Conservation (phyloP, 306 rosid genomes). For the Oemleria cerasiformis region DNA sequence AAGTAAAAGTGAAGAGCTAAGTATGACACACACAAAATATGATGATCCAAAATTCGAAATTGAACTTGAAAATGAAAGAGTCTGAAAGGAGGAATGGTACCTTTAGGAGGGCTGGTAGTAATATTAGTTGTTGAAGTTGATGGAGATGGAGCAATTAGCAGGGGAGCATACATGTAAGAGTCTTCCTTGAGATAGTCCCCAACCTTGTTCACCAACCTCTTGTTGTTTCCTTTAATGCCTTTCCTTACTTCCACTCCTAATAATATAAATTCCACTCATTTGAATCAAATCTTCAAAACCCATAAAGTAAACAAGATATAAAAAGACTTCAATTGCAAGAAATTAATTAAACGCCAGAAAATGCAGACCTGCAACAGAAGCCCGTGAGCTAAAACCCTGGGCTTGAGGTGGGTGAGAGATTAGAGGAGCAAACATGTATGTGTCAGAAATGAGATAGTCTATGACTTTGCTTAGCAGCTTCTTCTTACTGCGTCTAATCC, state of each 20-base stretch:
- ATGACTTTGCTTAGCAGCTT: slow-evolving; percentile 32
- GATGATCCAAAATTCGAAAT: background rate
- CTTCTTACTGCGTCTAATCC: slow-evolving; percentile 34
- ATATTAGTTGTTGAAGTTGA: background rate
- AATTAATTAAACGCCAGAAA: background rate
- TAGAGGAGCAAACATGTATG: slow-evolving; percentile 62
- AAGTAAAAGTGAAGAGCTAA: too few relatives aligned
- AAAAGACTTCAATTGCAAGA: background rate
- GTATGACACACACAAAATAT: background rate
- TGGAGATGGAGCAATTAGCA: slow-evolving; percentile 33
- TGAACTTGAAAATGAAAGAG: background rate
- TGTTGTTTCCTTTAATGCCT: slow-evolving; percentile 27
- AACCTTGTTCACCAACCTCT: slow-evolving; percentile 32
- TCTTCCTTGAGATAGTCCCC: slow-evolving; percentile 55
- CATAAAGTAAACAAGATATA: background rate
- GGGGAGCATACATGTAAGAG: slow-evolving; percentile 61
- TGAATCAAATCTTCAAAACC: background rate
- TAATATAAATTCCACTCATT: slow-evolving; percentile 4
- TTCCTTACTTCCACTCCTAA: slow-evolving; percentile 41
- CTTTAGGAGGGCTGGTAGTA: slow-evolving; percentile 25
- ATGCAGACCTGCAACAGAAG: slow-evolving; percentile 30
- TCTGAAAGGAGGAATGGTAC: slow-evolving; percentile 21
- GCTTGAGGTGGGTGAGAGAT: slow-evolving; percentile 28
- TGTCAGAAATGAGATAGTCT: slow-evolving; percentile 55
- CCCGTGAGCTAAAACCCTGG: too few relatives aligned